Conservation (phyloP, 345 rosid genomes). For the Eucalyptus sp. region DNA sequence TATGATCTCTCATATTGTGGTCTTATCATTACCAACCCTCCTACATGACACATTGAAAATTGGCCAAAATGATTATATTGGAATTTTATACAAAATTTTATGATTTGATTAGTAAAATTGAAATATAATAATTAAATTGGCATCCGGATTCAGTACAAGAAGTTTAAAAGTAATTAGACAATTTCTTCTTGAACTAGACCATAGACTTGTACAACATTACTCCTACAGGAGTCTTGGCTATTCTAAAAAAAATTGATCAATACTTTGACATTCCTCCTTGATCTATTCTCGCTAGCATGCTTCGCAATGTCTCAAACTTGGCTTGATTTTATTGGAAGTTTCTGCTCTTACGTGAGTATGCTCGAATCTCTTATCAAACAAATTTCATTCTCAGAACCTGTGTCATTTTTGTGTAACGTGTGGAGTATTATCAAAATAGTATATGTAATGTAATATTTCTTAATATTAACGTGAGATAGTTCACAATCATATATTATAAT, state of each 20-base stretch:
- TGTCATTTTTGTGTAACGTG: background rate
- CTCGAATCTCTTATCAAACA: background rate
- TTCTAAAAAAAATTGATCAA: background rate
- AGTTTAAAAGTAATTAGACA: background rate
- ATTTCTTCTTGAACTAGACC: background rate
- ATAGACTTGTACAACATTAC: background rate
- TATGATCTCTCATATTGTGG: accelerated
- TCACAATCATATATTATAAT: background rate
- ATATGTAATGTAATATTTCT: background rate
- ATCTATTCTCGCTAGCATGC: background rate
- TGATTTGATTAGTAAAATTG: background rate
- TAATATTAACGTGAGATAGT: background rate
- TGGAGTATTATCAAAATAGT: background rate
- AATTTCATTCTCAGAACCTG: background rate
- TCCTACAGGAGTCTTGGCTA: background rate
- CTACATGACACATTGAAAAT: accelerated
- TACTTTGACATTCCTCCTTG: background rate
- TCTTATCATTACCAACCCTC: accelerated
- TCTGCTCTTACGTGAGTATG: background rate
- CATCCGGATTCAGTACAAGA: accelerated
- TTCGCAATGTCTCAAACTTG: background rate
- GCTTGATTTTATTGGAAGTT: background rate
- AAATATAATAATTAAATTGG: background rate
- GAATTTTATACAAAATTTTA: background rate
- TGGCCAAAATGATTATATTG: accelerated